Base-by-base conservation (phyloP, 2,329 filamentous ascomycete species). In the Cladosporium sp. region DNA sequence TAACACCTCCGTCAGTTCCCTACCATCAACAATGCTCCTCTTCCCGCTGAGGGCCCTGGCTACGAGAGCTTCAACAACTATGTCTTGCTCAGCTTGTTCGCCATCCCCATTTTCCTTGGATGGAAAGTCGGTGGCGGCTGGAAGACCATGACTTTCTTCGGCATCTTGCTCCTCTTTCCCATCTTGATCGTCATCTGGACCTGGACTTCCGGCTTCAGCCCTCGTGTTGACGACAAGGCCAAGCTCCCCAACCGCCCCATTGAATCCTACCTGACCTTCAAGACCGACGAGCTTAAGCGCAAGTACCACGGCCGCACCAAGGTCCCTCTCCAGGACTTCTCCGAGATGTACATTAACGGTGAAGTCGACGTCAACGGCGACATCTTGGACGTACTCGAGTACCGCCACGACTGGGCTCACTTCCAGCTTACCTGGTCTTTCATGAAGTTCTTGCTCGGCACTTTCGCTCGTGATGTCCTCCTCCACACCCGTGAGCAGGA, bases 311-410 rank as follows among this genome's bases (percentile, higher is more conserved):
- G 91, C 78, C 85, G 85, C 79, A 91, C 86, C 81, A 93, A 91
- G 82, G 92, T 95, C 67, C 89, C 92, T 63, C 90, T 96, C 84
- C 90, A 96, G 83, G 96, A 92, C 26, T 98, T 98, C 84, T 89
- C 96, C 77, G 93, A 97, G 81, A 96, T 94, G 90, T 98, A 97
- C 85, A 96, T 98, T 80, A 90, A 95, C 76, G 92, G 92, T 66
- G 89, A 96, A 66, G 93, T 97, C 69, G 92, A 97, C 73, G 94
- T 97, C 85, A 98, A 97, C 79, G 93, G 93, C 66, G 95, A 98
- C 80, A 87, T 85, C 74, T 85, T 98, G 68, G 94, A 98, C 76
- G 84, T 91, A 57, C 82, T 98, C 79, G 95, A 98, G 81, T 95
- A 95, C 83, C 86, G 95, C 75, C 94, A 98, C 78, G 95, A 99